phyloP scores from a whole-genome alignment of 805 yeast species.

The Lipomyces anomalus region DNA sequence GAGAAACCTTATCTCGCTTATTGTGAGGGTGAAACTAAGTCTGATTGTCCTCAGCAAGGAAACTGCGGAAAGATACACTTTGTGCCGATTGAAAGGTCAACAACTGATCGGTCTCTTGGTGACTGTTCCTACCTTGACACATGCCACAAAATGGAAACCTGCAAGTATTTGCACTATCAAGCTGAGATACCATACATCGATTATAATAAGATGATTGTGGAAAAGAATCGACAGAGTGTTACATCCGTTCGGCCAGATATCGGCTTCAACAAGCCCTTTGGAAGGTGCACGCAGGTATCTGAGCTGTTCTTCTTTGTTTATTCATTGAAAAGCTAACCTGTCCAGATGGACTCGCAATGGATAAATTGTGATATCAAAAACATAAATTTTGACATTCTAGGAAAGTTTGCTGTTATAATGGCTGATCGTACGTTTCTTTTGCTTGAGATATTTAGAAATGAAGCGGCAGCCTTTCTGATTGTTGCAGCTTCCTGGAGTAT shows the following conservation, averaged over 20 bases:
- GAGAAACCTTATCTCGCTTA: slow-evolving; percentile 1
- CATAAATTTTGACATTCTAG: slow-evolving; percentile 64
- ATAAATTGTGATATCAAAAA: slow-evolving; percentile 75
- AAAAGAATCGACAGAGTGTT: too few relatives aligned
- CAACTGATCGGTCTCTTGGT: slow-evolving; percentile 68
- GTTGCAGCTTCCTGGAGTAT: too few relatives aligned
- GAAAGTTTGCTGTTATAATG: slow-evolving; percentile 68
- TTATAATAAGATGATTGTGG: too few relatives aligned
- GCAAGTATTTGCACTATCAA: slow-evolving; percentile 76
- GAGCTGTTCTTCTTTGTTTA: too few relatives aligned
- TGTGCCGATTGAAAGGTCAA: slow-evolving; percentile 33
- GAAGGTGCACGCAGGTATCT: too few relatives aligned
- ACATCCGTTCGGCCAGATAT: too few relatives aligned
- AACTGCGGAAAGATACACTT: slow-evolving; percentile 31
- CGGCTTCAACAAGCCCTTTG: too few relatives aligned
- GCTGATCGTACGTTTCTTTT: slow-evolving; percentile 58
- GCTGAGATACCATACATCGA: slow-evolving; percentile 27
- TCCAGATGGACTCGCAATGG: slow-evolving; percentile 67
- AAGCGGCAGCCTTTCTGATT: too few relatives aligned
- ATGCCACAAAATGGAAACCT: slow-evolving; percentile 75
- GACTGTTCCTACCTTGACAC: slow-evolving; percentile 94
- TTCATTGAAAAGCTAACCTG: too few relatives aligned
- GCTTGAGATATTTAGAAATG: neutral
- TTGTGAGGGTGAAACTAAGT: neutral
- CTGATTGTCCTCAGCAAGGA: neutral